Base-by-base conservation (phyloP, 495 filamentous ascomycete species). In the Chaetomium tenue region DNA sequence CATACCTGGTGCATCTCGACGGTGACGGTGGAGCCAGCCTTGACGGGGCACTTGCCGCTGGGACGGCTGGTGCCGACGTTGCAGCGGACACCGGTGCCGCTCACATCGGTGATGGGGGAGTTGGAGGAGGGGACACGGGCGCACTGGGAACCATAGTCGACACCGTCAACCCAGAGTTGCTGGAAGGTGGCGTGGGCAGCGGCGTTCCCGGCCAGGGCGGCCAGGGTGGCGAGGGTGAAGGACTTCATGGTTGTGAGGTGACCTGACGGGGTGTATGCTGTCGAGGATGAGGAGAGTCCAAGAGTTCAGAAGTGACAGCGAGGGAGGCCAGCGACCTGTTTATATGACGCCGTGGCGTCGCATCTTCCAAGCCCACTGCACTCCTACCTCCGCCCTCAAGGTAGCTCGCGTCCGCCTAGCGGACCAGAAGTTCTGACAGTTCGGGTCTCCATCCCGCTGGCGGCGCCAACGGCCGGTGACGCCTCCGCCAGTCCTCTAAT, bases 1-100 rank as follows among this genome's bases (percentile, higher is more conserved):
- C 78, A 12, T 68, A 80, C 69, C 75, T 79, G 77, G 63, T 84
- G 82, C 76, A 84, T 83, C 75, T 83, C 82, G 5, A 83, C 78
- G 3, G 80, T 80, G 3, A 84, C 76, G 3, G 75, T 80, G 0
- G 67, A 68, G 11, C 81, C 81, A 22, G 81, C 79, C 65, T 74
- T 73, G 54, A 84, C 78, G 44, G 73, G 66, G 68, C 82, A 84
- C 67, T 82, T 79, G 16, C 66, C 72, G 2, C 63, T 52, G 3
- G 76, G 74, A 0, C 71, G 69, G 9, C 66, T 67, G 16, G 77
- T 68, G 39, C 74, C 74, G 3, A 73, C 74, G 52, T 81, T 81
- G 69, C 79, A 81, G 37, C 74, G 73, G 37, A 82, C 57, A 33
- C 73, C 74, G 42, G 64, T 73, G 9, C 74, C 76, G 12, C 61